Base-by-base conservation (phyloP, 2,329 filamentous ascomycete genomes). In the Claviceps maximensis region DNA sequence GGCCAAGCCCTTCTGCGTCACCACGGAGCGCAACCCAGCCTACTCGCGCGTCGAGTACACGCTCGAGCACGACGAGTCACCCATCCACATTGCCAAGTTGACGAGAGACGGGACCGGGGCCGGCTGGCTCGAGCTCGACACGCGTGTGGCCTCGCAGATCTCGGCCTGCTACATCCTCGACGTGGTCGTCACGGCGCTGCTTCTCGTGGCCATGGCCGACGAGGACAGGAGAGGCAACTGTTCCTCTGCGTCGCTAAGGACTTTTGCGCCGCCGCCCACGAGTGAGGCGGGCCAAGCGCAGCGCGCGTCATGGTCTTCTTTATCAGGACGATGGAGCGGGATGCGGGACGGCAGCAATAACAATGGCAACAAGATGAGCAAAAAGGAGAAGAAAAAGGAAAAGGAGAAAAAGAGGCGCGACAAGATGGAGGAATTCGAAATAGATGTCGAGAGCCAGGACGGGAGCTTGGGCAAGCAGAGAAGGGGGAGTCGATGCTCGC, bases 41-140 rank as follows among this genome's bases (percentile, higher is more conserved):
- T 83, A 77, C 76, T 78, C 74, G 49, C 74, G 79, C 4, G 76
- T 77, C 9, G 80, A 83, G 65, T 84, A 84, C 63, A 78, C 76
- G 15, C 76, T 84, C 13, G 81, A 84, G 68, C 81, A 84, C 60
- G 71, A 80, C 56, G 79, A 84, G 65, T 75, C 76, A 51, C 79
- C 80, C 4, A 72, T 74, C 50, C 80, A 81, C 58, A 68, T 84
- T 3, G 80, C 78, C 27, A 75, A 78, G 53, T 70, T 84, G 31
- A 80, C 78, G 17, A 74, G 78, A 49, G 79, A 83, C 63, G 78
- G 75, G 46, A 76, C 78, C 0, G 80, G 81, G 17, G 69, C 68
- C 6, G 81, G 81, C 17, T 81, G 72, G 68, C 63, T 84, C 45
- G 80, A 84, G 67, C 63, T 84, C 8, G 80, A 82, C 65, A 83